Base-by-base conservation (phyloP, 2,329 filamentous ascomycete species). In the Verticillium isaacii region DNA sequence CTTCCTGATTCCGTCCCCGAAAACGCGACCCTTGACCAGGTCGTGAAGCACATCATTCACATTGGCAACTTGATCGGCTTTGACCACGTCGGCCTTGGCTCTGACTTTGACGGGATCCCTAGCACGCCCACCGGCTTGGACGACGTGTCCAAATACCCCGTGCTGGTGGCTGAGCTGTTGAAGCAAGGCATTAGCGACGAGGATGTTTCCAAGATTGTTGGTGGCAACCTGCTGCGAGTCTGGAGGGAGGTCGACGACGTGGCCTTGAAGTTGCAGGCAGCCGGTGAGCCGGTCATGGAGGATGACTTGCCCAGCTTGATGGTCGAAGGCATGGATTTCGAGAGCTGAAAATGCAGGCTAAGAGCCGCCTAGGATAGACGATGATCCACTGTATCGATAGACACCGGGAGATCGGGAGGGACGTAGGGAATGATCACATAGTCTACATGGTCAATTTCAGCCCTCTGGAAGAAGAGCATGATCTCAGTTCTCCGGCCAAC, bases 61-160 rank as follows among this genome's bases (percentile, higher is more conserved):
- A 93, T 97, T 66, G 94, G 92, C 2, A 80, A 90, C 56, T 77
- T 89, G 36, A 92, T 97, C 63, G 94, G 94, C 3, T 97, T 90
- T 68, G 90, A 93, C 50, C 85, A 97, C 72, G 92, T 97, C 17
- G 94, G 93, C 0, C 75, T 97, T 19, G 94, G 94, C 0, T 93
- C 90, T 59, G 94, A 98, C 73, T 97, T 93, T 72, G 93, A 97
- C 72, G 94, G 86, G 9, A 93, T 93, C 61, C 70, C 73, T 1
- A 73, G 68, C 1, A 87, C 87, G 5, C 92, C 93, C 0, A 72
- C 78, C 60, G 94, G 93, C 0, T 75, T 98, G 57, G 91, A 95
- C 41, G 93, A 97, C 73, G 92, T 97, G 7, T 87, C 88, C 57
- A 92, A 91, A 71, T 96, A 89, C 69, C 93, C 93, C 0, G 85